These are phyloP conservation scores for Solanum piurae DNA, from an alignment of 257 asterid species.

Conservation along the genomic window DNA sequence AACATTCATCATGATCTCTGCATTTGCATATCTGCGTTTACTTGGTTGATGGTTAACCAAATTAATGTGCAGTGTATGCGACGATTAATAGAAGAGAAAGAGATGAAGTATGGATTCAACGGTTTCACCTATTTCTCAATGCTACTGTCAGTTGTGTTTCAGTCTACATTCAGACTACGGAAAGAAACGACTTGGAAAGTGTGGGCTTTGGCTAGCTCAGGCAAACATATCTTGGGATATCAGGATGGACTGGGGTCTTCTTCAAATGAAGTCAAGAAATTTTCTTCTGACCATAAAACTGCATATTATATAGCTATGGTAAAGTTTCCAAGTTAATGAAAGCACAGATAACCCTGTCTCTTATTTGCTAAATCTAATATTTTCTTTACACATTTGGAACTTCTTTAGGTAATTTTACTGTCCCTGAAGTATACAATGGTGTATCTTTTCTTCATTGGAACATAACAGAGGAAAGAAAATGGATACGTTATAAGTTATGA, in stretches of 20 bases:
- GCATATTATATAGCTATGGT: slow-evolving; percentile 56
- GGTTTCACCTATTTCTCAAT: slow-evolving; percentile 38
- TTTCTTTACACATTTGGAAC: slow-evolving; percentile 23
- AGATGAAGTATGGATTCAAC: slow-evolving; percentile 35
- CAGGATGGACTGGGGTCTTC: slow-evolving; percentile 54
- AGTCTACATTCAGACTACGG: slow-evolving; percentile 32
- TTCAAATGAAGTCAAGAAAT: slow-evolving; percentile 34
- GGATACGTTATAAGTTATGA: not conserved
- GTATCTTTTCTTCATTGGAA: not conserved
- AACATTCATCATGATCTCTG: not conserved
- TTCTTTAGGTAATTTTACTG: slow-evolving; percentile 36
- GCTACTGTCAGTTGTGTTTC: slow-evolving; percentile 33
- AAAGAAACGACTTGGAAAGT: slow-evolving; percentile 21
- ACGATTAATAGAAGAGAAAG: slow-evolving; percentile 43
- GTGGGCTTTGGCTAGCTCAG: slow-evolving; percentile 29
- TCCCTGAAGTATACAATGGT: not conserved
- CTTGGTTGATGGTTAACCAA: not conserved
- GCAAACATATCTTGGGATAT: slow-evolving; percentile 47
- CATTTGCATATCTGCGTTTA: not conserved
- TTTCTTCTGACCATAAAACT: slow-evolving; percentile 29
- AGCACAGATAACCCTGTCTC: not conserved
- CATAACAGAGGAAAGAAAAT: not conserved
- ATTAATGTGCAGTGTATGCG: slow-evolving; percentile 32
- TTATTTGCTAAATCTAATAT: not conserved
- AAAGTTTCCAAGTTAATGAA: slow-evolving; percentile 4